These are phyloP conservation scores for Linum trigynum DNA, from an alignment of 345 rosid genomes.

Conservation along the genomic window DNA sequence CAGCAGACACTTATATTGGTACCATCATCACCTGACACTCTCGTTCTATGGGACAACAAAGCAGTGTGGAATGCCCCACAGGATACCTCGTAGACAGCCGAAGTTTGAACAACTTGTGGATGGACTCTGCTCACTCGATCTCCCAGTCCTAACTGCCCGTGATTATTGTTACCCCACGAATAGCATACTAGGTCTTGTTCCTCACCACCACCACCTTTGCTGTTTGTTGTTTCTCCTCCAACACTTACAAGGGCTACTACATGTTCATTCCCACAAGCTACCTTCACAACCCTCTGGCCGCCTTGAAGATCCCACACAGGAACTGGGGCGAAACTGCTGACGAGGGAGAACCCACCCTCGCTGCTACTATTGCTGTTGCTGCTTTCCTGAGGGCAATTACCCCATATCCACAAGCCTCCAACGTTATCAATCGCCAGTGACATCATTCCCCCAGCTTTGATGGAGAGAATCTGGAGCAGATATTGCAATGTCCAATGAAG, in stretches of 20 bases:
- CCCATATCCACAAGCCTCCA: slow-evolving; percentile 90
- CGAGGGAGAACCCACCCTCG: slow-evolving; percentile 35
- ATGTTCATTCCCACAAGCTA: slow-evolving; percentile 89
- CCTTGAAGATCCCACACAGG: slow-evolving; percentile 44
- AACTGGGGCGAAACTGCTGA: slow-evolving; percentile 43
- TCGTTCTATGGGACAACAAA: slow-evolving; percentile 50
- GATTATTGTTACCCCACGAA: slow-evolving; percentile 69
- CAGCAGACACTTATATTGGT: slow-evolving; percentile 47
- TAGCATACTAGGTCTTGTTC: slow-evolving; percentile 40
- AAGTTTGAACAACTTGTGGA: slow-evolving; percentile 52
- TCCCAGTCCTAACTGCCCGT: slow-evolving; percentile 81
- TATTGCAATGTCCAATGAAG: slow-evolving; percentile 7
- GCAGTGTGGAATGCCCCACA: slow-evolving; percentile 92
- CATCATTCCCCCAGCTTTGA: slow-evolving; percentile 86
- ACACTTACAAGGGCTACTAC: slow-evolving; percentile 60
- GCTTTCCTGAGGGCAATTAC: slow-evolving; percentile 55
- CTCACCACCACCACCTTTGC: slow-evolving; percentile 16
- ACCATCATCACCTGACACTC: slow-evolving; percentile 24
- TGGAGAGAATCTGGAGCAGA: slow-evolving; percentile 41
- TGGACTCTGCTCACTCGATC: slow-evolving; percentile 46
- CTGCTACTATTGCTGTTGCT: slow-evolving; percentile 11
- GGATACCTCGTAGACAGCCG: slow-evolving; percentile 60
- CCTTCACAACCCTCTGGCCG: slow-evolving; percentile 72
- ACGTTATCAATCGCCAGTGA: slow-evolving; percentile 71
- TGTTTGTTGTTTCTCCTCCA: slow-evolving; percentile 24